Evolutionary conservation across 805 yeast genomes (phyloP), one percentile per base, ranked within the genome.

Genomic region (Candida yuanshanica): DNA sequence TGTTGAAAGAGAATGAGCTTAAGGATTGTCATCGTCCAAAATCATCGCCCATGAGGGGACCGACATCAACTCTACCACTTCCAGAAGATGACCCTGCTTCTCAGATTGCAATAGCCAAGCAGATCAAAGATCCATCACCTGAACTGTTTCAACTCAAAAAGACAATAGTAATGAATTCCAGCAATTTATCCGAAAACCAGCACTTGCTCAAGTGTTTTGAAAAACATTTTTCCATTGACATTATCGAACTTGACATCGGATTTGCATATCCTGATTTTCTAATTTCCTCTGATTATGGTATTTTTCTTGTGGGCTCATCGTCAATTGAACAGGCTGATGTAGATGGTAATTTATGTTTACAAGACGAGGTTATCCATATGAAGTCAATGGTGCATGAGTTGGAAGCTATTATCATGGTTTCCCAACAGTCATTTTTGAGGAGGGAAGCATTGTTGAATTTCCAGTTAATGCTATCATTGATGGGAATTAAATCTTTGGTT

Each of bases 181-280:
- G 34, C 7, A 21, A 34, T 35, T n/a, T 46, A n/a, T 14, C 45
- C 27, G 22, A 38, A 4, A 23, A 41, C 27, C 21, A 35, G 12
- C 20, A 36, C 10, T 5, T 41, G 7, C 27, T 42, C 29, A 42
- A 33, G 20, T 2, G 17, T 16, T 13, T 36, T 8, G 31, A 43
- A 33, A 24, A 17, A 18, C 3, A 8, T 8, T 18, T 18, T 23
- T 5, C 11, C 5, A 24, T 53, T 2, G 31, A 39, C 4, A 36
- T 50, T 3, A 17, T 43, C 29, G 58, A 53, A 25, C 37, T 41
- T 14, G 56, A 52, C 1, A 17, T 52, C 23, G 42, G 31, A 2
- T 40, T 36, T 4, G 17, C 20, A 7, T 50, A 48, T 21, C 51
- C 45, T 17, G 56, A 52, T 26, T 42, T 52, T 13, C 21, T 52